Evolutionary conservation across 2,329 filamentous ascomycete species (phyloP), one percentile per base, ranked within the genome.

Genomic region (Penicillium italicum): DNA sequence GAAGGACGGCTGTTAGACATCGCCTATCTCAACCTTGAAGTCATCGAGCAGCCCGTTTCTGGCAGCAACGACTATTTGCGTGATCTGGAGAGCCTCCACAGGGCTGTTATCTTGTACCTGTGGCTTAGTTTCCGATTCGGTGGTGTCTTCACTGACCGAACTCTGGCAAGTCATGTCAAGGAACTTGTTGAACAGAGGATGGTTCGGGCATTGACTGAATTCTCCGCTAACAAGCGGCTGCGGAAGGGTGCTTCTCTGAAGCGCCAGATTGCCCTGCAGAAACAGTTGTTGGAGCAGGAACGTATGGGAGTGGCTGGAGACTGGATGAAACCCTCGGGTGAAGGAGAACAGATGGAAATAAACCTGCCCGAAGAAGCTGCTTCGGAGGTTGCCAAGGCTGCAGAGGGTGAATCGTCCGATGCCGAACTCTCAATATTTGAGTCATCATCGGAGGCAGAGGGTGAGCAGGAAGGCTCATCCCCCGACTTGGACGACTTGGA

Each of bases 81-180:
- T 52, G 74, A 79, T 9, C 78, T 97, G 20, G 94, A 99, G 71
- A 72, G 77, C 3, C 79, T 99, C 16, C 94, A 99, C 76, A 89
- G 90, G 66, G 80, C 85, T 28, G 77, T 99, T 36, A 90, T 93
- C 42, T 77, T 92, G 44, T 99, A 97, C 69, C 80, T 96, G 2
- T 99, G 94, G 94, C 80, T 99, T 16, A 93, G 89, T 64, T 97
- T 93, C 73, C 87, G 93, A 7, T 96, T 93, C 72, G 80, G 85
- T 4, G 89, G 90, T 46, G 81, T 95, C 48, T 96, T 97, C 72
- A 82, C 78, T 6, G 89, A 87, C 61, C 84, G 93, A 64, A 78
- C 79, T 0, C 79, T 96, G 41, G 91, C 90, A 0, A 87, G 89
- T 61, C 86, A 96, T 69, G 84, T 90, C 46, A 96, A 96, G 69